A percentile compares a stretch with the other conserved stretches of the same genome.
phyloP scores from a whole-genome alignment of 345 rosid species.

The Durio zibethinus region DNA sequence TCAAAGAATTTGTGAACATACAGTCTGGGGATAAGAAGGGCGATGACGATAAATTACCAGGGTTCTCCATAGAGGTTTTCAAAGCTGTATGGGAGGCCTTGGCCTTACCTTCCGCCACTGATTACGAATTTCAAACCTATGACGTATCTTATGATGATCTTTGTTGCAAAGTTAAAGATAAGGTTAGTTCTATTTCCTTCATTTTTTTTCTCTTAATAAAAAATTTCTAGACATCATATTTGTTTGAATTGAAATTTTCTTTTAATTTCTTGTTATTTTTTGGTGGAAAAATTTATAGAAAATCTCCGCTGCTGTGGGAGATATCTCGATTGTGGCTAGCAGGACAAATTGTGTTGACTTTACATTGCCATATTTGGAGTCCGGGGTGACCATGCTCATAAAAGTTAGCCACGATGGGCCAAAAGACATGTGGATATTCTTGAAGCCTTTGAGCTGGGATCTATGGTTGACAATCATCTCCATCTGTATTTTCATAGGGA shows the following conservation, averaged over 20 bases:
- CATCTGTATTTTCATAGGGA: slow-evolving; percentile 26
- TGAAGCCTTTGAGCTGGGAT: slow-evolving; percentile 37
- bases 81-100: slow-evolving; percentile 12
- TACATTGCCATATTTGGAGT: slow-evolving; percentile 40
- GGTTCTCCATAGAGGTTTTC: slow-evolving; percentile 42
- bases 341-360: slow-evolving; percentile 31
- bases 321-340: slow-evolving; percentile 22
- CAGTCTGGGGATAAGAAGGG: background rate
- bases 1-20: slow-evolving; percentile 30
- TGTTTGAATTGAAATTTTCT: background rate
- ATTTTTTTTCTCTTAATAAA: background rate
- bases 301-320: slow-evolving; percentile 31
- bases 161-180: slow-evolving; percentile 10
- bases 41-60: background rate
- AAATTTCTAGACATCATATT: too few species aligned
- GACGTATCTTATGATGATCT: slow-evolving; percentile 29
- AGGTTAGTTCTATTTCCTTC: slow-evolving; percentile 12
- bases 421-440: slow-evolving; percentile 34
- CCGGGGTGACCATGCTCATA: slow-evolving; percentile 36
- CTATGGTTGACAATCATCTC: slow-evolving; percentile 34
- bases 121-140: slow-evolving; percentile 19
- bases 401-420: background rate
- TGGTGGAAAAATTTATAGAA: background rate
- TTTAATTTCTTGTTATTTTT: background rate
- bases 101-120: slow-evolving; percentile 17